A percentile compares a stretch with the other conserved stretches of the same genome.
These are phyloP conservation scores for Podila horticola DNA, from an alignment of 192 early-diverging fungal species.

Conservation along the genomic window DNA sequence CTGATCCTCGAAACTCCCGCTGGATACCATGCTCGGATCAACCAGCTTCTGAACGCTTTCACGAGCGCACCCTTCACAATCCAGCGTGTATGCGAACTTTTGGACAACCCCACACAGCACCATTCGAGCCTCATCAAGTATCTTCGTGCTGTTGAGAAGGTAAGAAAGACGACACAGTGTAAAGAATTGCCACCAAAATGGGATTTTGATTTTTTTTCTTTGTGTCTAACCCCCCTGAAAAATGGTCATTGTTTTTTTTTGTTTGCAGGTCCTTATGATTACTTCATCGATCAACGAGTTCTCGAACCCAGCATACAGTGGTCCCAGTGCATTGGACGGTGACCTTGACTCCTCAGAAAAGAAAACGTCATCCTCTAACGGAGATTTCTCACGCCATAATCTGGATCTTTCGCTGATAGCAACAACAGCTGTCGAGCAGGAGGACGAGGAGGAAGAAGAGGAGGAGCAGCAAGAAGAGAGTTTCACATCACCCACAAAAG, in stretches of 20 bases:
- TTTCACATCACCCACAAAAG: neutral
- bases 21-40: slow-evolving; percentile 46
- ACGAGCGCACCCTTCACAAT: slow-evolving; percentile 54
- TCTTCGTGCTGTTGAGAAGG: slow-evolving; percentile 57
- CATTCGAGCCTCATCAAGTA: slow-evolving; percentile 54
- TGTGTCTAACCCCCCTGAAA: neutral
- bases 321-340: slow-evolving; percentile 38
- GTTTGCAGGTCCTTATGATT: slow-evolving; percentile 40
- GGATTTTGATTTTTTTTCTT: neutral
- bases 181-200: neutral
- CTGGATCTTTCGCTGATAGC: slow-evolving; percentile 26
- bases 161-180: neutral
- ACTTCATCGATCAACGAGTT: slow-evolving; percentile 47
- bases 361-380: slow-evolving; percentile 2
- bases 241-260: neutral
- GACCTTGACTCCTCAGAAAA: neutral
- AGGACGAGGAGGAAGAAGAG: neutral
- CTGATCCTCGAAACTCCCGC: slow-evolving; percentile 43
- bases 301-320: slow-evolving; percentile 39
- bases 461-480: neutral
- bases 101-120: slow-evolving; percentile 46
- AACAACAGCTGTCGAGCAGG: neutral
- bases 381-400: slow-evolving; percentile 13
- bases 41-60: slow-evolving; percentile 33
- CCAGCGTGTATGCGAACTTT: slow-evolving; percentile 54